Evolutionary conservation across 2,329 filamentous ascomycete genomes (phyloP).

Genomic region (Clonostachys sp.): DNA sequence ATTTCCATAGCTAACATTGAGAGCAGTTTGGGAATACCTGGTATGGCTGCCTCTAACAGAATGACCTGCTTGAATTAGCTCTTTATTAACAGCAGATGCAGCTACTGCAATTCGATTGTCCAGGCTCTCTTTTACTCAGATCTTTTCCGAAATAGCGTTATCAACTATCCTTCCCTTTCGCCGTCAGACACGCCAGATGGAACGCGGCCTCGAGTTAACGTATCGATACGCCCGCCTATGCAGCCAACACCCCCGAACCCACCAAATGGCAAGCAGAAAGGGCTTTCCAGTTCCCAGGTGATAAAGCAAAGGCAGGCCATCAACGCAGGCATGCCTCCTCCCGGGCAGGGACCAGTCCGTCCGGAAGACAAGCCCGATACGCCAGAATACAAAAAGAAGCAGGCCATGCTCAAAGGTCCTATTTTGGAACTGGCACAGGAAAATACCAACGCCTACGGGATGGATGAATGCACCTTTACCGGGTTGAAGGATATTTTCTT

Average conservation of each 20-base stretch:
- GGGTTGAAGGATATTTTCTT: conserved; percentile 95
- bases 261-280: conserved; percentile 39
- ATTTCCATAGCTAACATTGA: conserved; percentile 24
- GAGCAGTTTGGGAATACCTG: conserved; percentile 93
- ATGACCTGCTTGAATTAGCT: conserved; percentile 1
- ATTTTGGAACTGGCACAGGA: conserved; percentile 81
- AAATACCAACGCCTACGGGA: conserved; percentile 75
- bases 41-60: conserved; percentile 43
- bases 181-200: conserved; percentile 67
- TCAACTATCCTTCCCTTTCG: conserved; percentile 78
- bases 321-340: conserved; percentile 41
- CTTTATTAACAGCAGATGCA: conserved; percentile 30
- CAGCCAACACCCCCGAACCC: conserved; percentile 28
- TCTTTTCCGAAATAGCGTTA: conserved; percentile 87
- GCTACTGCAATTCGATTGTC: conserved; percentile 97
- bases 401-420: conserved; percentile 82
- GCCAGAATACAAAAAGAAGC: conserved; percentile 97
- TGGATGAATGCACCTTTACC: conserved; percentile 93
- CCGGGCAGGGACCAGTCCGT: conserved; percentile 50
- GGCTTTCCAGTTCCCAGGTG: conserved; percentile 49
- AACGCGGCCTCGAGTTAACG: conserved; percentile 46
- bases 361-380: conserved; percentile 93
- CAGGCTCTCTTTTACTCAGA: conserved; percentile 96
- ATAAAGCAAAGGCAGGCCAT: conserved; percentile 51
- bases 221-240: conserved; percentile 55